Conservation (phyloP, 495 filamentous ascomycete genomes). For the Penicillium taxi region DNA sequence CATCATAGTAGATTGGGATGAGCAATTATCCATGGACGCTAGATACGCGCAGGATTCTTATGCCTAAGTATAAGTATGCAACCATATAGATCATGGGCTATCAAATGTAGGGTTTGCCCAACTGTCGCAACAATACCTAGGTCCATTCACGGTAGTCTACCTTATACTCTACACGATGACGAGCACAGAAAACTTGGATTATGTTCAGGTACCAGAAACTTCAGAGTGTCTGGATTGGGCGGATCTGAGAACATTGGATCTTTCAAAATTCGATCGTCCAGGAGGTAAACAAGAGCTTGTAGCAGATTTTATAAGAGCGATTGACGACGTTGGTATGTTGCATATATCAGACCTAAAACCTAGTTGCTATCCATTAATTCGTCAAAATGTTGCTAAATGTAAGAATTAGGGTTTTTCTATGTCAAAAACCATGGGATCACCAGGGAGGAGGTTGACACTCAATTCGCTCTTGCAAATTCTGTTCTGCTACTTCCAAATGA, state of each 20-base stretch:
- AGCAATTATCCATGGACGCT: neutral
- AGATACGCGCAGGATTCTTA: too few species aligned
- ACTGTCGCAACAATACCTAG: too few species aligned
- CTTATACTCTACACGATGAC: too few species aligned
- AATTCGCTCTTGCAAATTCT: conserved; percentile 44
- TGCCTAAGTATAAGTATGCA: too few species aligned
- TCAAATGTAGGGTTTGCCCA: too few species aligned
- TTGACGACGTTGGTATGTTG: conserved; percentile 8
- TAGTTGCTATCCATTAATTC: too few species aligned
- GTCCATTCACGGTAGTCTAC: too few species aligned
- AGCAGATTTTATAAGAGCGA: conserved; percentile 41
- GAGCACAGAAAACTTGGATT: neutral
- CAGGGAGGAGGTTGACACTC: conserved; percentile 42
- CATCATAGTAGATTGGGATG: neutral
- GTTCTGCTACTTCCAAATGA: conserved; percentile 43
- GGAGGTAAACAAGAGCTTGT: conserved; percentile 45
- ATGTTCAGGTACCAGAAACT: too few species aligned
- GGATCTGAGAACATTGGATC: conserved; percentile 45
- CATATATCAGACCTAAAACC: neutral
- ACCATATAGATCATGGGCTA: too few species aligned
- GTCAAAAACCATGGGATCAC: conserved; percentile 42
- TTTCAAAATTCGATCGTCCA: conserved; percentile 38
- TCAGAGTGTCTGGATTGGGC: conserved; percentile 47
- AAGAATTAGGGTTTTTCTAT: conserved; percentile 38
- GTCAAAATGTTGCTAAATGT: too few species aligned